phyloP scores from a whole-genome alignment of 2,329 filamentous ascomycete genomes.

The Neopestalotiopsis clavispora region DNA sequence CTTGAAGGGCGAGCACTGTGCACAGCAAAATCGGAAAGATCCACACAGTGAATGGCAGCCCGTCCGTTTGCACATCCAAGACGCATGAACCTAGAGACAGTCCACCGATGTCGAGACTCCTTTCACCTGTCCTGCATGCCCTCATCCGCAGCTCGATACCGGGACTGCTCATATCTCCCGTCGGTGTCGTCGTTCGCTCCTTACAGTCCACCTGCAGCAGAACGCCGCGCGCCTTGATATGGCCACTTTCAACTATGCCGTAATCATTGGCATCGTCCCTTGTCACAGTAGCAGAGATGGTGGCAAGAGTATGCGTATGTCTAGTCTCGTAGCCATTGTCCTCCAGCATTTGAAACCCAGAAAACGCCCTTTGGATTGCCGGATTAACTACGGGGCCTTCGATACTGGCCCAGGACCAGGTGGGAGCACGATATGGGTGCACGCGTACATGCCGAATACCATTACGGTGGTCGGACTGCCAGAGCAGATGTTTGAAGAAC shows the following conservation, averaged over 20 bases:
- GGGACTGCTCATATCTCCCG: background rate
- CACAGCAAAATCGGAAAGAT: background rate
- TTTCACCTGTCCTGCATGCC: background rate
- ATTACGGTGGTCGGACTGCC: background rate
- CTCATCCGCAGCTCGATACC: background rate
- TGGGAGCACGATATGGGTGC: background rate
- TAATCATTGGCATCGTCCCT: constrained; percentile 3
- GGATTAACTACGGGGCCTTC: background rate
- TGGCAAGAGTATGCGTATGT: background rate
- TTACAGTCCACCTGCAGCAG: background rate
- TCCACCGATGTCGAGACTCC: background rate
- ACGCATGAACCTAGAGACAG: background rate
- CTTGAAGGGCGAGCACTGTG: background rate
- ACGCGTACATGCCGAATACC: background rate
- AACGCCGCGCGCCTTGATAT: background rate
- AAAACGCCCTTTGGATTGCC: background rate
- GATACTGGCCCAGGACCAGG: background rate
- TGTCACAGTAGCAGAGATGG: background rate
- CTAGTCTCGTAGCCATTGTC: background rate
- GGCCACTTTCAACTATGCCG: background rate
- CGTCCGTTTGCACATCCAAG: background rate
- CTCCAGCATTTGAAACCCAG: background rate
- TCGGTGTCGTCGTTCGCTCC: background rate
- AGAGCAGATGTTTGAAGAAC: background rate
- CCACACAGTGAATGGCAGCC: background rate